Evolutionary conservation across 2,329 filamentous ascomycete genomes (phyloP).

Genomic region (Cladobotryum mycophilum): DNA sequence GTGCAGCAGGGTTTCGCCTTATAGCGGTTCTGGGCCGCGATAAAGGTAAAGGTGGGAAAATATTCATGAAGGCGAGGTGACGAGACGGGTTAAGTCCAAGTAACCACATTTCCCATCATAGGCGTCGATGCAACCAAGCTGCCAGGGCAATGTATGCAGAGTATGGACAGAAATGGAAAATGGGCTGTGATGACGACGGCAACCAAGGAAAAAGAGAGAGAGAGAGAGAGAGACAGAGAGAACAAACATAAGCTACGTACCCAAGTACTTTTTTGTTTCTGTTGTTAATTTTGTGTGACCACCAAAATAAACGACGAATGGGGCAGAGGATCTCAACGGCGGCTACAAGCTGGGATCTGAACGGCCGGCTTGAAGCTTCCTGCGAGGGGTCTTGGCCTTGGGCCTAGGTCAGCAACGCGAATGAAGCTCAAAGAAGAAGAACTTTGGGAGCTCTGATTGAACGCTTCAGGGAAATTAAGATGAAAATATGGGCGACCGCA

Average conservation of each 20-base stretch:
- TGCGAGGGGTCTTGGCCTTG: neutral
- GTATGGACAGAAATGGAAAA: neutral
- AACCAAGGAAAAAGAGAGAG: conserved; percentile 3
- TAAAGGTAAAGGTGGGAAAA: neutral
- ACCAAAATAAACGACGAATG: neutral
- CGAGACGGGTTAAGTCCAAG: neutral
- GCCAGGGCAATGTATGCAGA: conserved; percentile 1
- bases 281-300: conserved; percentile 4
- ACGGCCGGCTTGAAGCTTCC: neutral
- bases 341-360: neutral
- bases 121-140: conserved; percentile 4
- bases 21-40: neutral
- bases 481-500: conserved; percentile 27
- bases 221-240: no score
- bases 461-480: conserved; percentile 14
- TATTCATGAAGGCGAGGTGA: conserved; percentile 2
- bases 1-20: conserved; percentile 4
- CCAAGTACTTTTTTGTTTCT: neutral
- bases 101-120: neutral
- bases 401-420: conserved; percentile 11
- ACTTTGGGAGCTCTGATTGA: conserved; percentile 18
- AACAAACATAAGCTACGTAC: conserved; percentile 8
- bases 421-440: conserved; percentile 10
- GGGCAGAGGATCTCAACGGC: conserved; percentile 1
- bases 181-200: conserved; percentile 3